These are phyloP conservation scores for Candida maesae DNA, from an alignment of 805 yeast species.

Conservation along the genomic window DNA sequence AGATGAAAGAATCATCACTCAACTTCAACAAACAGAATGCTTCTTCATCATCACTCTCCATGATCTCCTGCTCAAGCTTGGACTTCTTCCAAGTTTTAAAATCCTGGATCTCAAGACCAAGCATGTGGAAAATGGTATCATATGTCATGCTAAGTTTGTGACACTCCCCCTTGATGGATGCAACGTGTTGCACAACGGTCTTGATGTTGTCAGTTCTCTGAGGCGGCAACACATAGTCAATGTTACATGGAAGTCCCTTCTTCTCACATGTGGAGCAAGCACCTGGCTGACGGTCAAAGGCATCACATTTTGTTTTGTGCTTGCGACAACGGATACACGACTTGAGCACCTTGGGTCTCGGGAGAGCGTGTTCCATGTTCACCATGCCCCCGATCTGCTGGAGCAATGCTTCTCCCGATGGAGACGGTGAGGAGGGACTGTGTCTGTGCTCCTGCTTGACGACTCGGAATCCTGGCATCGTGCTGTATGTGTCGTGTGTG, in stretches of 20 bases:
- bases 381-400: slow-evolving; percentile 9
- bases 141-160: slow-evolving; percentile 14
- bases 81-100: slow-evolving; percentile 20
- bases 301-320: slow-evolving; percentile 66
- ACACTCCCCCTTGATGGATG: slow-evolving; percentile 13
- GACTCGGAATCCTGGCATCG: too few species aligned
- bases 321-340: slow-evolving; percentile 63
- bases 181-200: slow-evolving; percentile 20
- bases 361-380: slow-evolving; percentile 14
- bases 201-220: slow-evolving; percentile 32
- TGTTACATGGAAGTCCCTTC: slow-evolving; percentile 47
- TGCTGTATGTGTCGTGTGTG: too few species aligned
- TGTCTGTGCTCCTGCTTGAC: slow-evolving; percentile 1
- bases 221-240: slow-evolving; percentile 53
- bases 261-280: slow-evolving; percentile 57
- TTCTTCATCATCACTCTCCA: slow-evolving; percentile 4
- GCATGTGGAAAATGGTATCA: slow-evolving; percentile 5
- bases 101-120: slow-evolving; percentile 15
- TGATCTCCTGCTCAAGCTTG: slow-evolving; percentile 1
- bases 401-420: slow-evolving; percentile 4
- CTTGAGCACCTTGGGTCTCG: slow-evolving; percentile 43
- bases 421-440: neutral
- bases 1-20: slow-evolving; percentile 11
- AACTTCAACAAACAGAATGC: slow-evolving; percentile 12
- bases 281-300: slow-evolving; percentile 43